Conservation (phyloP, 2,329 filamentous ascomycete genomes). For the Fusarium fujikuroi region DNA sequence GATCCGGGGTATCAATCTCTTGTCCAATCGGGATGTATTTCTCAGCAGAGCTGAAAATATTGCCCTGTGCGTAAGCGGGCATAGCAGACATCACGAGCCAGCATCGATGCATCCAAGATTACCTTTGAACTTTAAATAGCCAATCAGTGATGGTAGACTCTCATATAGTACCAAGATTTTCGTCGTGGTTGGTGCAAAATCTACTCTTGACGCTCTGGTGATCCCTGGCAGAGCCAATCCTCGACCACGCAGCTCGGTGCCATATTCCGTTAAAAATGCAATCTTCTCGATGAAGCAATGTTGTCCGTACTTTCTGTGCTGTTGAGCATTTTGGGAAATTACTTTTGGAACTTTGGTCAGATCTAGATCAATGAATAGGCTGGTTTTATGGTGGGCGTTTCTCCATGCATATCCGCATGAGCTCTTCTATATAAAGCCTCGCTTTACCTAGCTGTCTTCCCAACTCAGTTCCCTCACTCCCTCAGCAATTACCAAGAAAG, state of each 20-base stretch:
- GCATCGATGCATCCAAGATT: accelerated
- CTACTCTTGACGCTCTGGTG: accelerated
- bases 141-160: background rate
- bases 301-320: background rate
- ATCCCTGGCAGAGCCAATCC: background rate
- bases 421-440: background rate
- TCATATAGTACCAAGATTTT: background rate
- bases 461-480: background rate
- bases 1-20: too few relatives aligned
- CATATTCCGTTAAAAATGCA: background rate
- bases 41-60: background rate
- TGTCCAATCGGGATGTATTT: background rate
- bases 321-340: background rate
- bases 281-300: background rate
- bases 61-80: background rate
- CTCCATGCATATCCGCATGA: background rate
- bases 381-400: background rate
- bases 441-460: background rate
- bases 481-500: background rate
- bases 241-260: background rate
- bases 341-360: background rate
- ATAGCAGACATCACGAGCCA: background rate
- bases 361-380: background rate
- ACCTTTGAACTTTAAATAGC: background rate
- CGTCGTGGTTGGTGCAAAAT: background rate